phyloP scores from a whole-genome alignment of 345 rosid species.

The Salix exigua region DNA sequence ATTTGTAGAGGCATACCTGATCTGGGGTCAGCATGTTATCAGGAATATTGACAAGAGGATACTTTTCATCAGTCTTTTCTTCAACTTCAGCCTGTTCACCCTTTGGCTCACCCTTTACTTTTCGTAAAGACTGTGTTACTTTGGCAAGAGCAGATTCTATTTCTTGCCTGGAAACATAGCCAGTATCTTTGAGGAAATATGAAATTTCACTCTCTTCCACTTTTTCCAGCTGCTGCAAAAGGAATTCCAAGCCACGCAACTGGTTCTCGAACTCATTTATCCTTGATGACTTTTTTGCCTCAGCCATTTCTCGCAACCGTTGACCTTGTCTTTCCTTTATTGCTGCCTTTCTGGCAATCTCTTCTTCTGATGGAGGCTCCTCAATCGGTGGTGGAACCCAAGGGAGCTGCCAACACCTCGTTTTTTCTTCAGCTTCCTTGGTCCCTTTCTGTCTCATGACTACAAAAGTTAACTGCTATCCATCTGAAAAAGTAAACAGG shows the following conservation, averaged over 20 bases:
- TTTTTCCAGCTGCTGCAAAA: conserved; percentile 73
- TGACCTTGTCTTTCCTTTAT: conserved; percentile 89
- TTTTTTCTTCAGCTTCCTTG: conserved; percentile 85
- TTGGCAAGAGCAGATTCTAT: conserved; percentile 59
- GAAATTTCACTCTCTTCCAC: conserved; percentile 59
- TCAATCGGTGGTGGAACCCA: conserved; percentile 88
- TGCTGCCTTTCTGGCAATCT: conserved; percentile 94
- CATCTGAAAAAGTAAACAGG: conserved; percentile 4
- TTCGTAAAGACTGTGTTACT: conserved; percentile 65
- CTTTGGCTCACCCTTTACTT: conserved; percentile 83
- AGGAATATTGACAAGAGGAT: conserved; percentile 67
- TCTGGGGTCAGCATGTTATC: conserved; percentile 75
- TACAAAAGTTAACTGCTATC: conserved; percentile 4
- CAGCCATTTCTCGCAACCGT: conserved; percentile 96
- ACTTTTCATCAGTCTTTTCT: conserved; percentile 73
- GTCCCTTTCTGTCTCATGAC: conserved; percentile 61
- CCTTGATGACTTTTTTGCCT: conserved; percentile 78
- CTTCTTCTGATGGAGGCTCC: conserved; percentile 96
- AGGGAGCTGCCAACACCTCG: conserved; percentile 90
- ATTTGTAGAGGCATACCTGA: conserved; percentile 47
- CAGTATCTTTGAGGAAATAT: conserved; percentile 70
- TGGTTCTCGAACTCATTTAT: conserved; percentile 83
- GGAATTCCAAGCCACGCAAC: conserved; percentile 74
- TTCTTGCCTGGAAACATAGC: conserved; percentile 80
- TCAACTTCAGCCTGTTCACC: conserved; percentile 66